These are phyloP conservation scores for Chondrus crispus DNA, from an alignment of 23 red algal genomes.

Conservation along the genomic window DNA sequence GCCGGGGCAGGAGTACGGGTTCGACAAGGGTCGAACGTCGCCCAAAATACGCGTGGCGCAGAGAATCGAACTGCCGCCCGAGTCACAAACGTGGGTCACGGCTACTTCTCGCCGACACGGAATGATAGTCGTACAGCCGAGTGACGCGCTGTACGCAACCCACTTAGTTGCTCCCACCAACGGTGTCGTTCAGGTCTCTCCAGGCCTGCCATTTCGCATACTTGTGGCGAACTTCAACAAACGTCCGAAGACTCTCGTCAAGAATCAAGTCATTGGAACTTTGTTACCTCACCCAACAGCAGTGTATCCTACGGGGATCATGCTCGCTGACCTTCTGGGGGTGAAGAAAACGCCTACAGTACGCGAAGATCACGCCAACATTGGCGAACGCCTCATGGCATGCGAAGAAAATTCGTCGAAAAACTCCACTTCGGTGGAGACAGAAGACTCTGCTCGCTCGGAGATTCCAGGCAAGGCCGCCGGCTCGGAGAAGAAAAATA, in stretches of 20 bases:
- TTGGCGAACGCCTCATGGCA: no score
- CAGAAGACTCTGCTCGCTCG: no score
- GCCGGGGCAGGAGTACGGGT: no score
- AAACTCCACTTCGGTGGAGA: no score
- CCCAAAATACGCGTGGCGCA: neutral
- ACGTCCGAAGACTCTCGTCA: neutral
- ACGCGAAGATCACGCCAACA: no score
- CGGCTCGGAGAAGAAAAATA: no score
- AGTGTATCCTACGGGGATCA: neutral
- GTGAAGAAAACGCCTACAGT: no score
- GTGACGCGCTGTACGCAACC: neutral
- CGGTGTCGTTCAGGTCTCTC: neutral
- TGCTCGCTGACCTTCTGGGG: neutral
- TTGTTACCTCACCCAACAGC: neutral
- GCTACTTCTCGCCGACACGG: neutral
- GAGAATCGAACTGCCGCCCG: neutral
- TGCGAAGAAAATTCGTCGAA: no score
- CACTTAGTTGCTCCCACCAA: neutral
- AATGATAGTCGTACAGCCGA: neutral
- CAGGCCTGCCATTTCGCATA: neutral
- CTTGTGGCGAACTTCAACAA: conserved; percentile 2
- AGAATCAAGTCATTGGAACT: neutral
- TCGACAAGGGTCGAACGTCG: neutral
- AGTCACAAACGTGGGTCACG: neutral
- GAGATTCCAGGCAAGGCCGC: no score